Evolutionary conservation across 1,139 yeast genomes (phyloP).

Genomic region (Pichia sp.): DNA sequence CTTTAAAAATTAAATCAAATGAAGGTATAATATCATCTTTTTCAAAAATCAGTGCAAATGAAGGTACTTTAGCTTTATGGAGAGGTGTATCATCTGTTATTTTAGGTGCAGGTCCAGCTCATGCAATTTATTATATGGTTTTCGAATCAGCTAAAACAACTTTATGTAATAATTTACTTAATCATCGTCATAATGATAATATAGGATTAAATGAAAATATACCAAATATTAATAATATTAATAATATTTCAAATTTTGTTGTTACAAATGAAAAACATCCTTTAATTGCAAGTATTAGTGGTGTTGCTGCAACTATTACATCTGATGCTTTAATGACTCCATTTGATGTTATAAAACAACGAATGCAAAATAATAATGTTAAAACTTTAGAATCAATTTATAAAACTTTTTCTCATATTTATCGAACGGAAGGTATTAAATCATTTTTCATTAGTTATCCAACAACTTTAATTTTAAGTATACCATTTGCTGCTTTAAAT

Average conservation of each 20-base stretch:
- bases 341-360: conserved; percentile 88
- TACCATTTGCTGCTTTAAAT: conserved; percentile 93
- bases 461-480: conserved; percentile 85
- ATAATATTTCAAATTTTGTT: conserved; percentile 15
- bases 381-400: conserved; percentile 8
- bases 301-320: conserved; percentile 89
- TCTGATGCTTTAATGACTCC: conserved; percentile 98
- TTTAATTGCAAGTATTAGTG: conserved; percentile 75
- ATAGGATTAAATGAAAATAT: conserved; percentile 1
- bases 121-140: conserved; percentile 94
- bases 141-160: conserved; percentile 77
- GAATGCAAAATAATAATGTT: conserved; percentile 46
- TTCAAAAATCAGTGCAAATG: conserved; percentile 73
- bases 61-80: conserved; percentile 89
- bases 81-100: conserved; percentile 91
- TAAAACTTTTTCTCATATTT: conserved; percentile 44
- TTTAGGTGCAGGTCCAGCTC: conserved; percentile 99
- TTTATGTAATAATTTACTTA: conserved; percentile 31
- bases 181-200: conserved; percentile 1
- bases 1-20: conserved; percentile 34
- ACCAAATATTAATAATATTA: conserved; percentile 12
- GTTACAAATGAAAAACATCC: conserved; percentile 71
- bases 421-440: conserved; percentile 65
- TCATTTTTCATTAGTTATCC: conserved; percentile 94
- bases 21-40: conserved; percentile 52